Evolutionary conservation across 1,284 basidiomycete species (phyloP).

Genomic region (Cyathus olla): DNA sequence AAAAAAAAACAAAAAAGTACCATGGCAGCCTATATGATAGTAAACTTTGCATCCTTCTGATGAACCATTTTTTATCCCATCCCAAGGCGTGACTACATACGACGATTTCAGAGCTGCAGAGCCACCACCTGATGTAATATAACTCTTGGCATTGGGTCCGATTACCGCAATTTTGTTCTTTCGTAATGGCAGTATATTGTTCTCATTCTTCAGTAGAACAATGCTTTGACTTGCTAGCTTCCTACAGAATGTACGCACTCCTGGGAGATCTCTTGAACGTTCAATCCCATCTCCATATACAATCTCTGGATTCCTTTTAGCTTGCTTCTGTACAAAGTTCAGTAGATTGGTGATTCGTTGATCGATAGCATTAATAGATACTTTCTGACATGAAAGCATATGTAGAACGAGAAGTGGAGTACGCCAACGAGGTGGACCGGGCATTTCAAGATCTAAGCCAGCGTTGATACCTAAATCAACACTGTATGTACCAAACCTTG

Average conservation of each 20-base stretch:
- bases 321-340: conserved; percentile 69
- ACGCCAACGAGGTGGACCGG: conserved; percentile 74
- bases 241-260: conserved; percentile 65
- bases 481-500: conserved; percentile 73
- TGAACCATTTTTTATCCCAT: conserved; percentile 62
- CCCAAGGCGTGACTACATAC: conserved; percentile 75
- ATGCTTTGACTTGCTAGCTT: conserved; percentile 72
- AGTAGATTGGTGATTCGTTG: conserved; percentile 66
- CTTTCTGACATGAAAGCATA: conserved; percentile 67
- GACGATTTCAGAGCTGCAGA: conserved; percentile 79
- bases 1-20: conserved; percentile 34
- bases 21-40: conserved; percentile 70
- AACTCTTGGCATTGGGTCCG: conserved; percentile 77
- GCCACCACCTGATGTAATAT: conserved; percentile 80
- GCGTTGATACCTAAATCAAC: conserved; percentile 71
- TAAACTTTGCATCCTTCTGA: conserved; percentile 57
- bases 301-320: conserved; percentile 65
- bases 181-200: conserved; percentile 58
- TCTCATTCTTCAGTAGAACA: conserved; percentile 79
- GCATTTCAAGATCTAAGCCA: conserved; percentile 79
- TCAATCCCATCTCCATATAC: conserved; percentile 77
- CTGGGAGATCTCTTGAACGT: conserved; percentile 65
- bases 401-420: conserved; percentile 65
- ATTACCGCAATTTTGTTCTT: conserved; percentile 76
- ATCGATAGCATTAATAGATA: conserved; percentile 63